Base-by-base conservation (phyloP, 495 filamentous ascomycete species). In the Astrothelium subdiscretum region DNA sequence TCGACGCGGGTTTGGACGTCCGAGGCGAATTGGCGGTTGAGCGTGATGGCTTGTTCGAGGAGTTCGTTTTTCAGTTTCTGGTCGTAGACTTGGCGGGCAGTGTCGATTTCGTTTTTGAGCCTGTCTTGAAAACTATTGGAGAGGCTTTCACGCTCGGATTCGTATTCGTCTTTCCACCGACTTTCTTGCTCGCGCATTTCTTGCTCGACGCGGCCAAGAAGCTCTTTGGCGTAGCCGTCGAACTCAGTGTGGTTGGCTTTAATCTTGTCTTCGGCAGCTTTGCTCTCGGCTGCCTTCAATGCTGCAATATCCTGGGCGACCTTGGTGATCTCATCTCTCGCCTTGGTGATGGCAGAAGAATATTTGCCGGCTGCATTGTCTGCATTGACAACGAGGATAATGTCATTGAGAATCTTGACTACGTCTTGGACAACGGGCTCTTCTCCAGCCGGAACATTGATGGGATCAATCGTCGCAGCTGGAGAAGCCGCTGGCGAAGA, bases 351-450 rank as follows among this genome's bases (percentile, higher is more conserved):
- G 2, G 90, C 86, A 22, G 80, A 77, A 38, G 80, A 82, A 74
- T 92, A 96, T 72, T 87, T 90, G 65, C 78, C 75, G 60, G 84
- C 80, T 59, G 82, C 78, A 61, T 87, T 84, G 68, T 95, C 91
- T 60, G 87, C 85, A 72, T 96, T 96, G 61, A 97, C 84, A 32
- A 92, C 88, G 1, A 88, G 84, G 71, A 98, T 96, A 71, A 98
- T 87, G 73, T 92, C 89, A 75, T 98, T 98, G 66, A 97, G 80
- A 70, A 94, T 91, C 76, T 89, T 92, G 60, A 94, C 88, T n/a
- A 98, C 78, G 70, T 97, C 89, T 74, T 95, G 90, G 3, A 97
- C 89, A 26, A 96, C 78, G 3, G 89, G 86, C 68, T 97, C 94
- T 62, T 87, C 83, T 61, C 88, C 89, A 66, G 85, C 81, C 59